A percentile compares a stretch with the other conserved stretches of the same genome.
phyloP scores from a whole-genome alignment of 2,329 filamentous ascomycete species.

The Tolypocladium amazonense region DNA sequence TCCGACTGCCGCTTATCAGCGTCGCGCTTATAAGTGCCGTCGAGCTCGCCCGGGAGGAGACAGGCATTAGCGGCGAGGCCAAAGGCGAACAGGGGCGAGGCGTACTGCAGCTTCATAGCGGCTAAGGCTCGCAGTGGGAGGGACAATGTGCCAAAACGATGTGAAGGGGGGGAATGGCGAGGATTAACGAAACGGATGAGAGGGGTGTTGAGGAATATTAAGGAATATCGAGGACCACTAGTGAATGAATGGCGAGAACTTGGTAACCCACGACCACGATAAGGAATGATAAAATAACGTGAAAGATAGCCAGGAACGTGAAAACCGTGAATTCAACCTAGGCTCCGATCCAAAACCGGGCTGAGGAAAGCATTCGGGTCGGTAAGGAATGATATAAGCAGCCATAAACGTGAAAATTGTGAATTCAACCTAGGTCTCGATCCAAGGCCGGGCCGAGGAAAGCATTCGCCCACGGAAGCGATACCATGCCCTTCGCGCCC shows the following conservation, averaged over 20 bases:
- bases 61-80: constrained; percentile 16
- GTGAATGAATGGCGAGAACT: background rate
- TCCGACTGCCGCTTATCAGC: background rate
- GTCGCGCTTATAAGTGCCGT: constrained; percentile 2
- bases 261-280: too few species aligned
- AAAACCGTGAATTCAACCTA: too few species aligned
- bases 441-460: background rate
- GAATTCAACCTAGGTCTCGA: background rate
- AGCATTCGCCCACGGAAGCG: background rate
- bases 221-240: background rate
- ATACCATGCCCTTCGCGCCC: background rate
- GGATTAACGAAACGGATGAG: too few species aligned
- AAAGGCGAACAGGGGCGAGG: constrained; percentile 9
- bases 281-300: too few species aligned
- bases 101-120: constrained; percentile 17
- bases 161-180: background rate
- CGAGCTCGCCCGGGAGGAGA: constrained; percentile 25
- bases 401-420: background rate
- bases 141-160: background rate
- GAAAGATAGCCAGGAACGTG: too few species aligned
- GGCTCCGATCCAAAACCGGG: too few species aligned
- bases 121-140: background rate
- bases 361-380: too few species aligned
- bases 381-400: background rate
- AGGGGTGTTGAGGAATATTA: background rate